Percentiles rank a stretch among this genome's conserved stretches.
Evolutionary conservation across 352 stramenopile genomes (phyloP).

Genomic region (Phytophthora pini): DNA sequence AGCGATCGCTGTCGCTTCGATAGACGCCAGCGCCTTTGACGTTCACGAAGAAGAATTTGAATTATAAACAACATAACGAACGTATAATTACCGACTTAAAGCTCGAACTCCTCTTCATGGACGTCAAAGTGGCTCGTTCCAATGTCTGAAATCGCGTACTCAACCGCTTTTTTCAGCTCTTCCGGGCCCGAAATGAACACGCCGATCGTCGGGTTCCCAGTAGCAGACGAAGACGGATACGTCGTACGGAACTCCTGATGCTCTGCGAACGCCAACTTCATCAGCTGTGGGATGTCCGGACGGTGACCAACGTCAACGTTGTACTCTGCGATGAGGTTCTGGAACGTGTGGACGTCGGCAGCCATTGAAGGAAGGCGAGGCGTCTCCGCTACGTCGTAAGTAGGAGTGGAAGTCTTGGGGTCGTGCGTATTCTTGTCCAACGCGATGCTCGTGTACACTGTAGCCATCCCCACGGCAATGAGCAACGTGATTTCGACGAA

Average conservation of each 20-base stretch:
- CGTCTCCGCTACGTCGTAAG: constrained; percentile 11
- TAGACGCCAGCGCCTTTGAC: constrained; percentile 27
- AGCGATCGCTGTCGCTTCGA: constrained; percentile 8
- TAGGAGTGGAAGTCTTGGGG: neutral
- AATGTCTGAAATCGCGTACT: constrained; percentile 27
- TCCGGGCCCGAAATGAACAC: constrained; percentile 52
- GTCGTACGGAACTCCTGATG: constrained; percentile 13
- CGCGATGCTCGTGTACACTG: constrained; percentile 11
- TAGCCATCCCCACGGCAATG: constrained; percentile 15
- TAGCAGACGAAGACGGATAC: neutral
- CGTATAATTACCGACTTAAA: constrained; percentile 13
- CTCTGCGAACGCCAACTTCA: constrained; percentile 27
- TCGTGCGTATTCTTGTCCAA: constrained; percentile 15
- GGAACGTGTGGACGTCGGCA: constrained; percentile 22
- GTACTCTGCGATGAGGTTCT: constrained; percentile 31
- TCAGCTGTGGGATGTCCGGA: constrained; percentile 36
- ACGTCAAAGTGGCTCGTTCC: constrained; percentile 29
- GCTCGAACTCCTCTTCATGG: constrained; percentile 40
- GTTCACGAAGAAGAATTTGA: constrained; percentile 41
- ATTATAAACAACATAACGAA: constrained; percentile 18
- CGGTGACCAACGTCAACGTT: constrained; percentile 35
- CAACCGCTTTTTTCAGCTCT: constrained; percentile 35
- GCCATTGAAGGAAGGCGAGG: constrained; percentile 18
- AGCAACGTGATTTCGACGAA: constrained; percentile 45
- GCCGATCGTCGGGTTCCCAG: constrained; percentile 31